phyloP scores from a whole-genome alignment of 225 moss, liverwort and hornwort genomes.

The Polytrichum formosum region DNA sequence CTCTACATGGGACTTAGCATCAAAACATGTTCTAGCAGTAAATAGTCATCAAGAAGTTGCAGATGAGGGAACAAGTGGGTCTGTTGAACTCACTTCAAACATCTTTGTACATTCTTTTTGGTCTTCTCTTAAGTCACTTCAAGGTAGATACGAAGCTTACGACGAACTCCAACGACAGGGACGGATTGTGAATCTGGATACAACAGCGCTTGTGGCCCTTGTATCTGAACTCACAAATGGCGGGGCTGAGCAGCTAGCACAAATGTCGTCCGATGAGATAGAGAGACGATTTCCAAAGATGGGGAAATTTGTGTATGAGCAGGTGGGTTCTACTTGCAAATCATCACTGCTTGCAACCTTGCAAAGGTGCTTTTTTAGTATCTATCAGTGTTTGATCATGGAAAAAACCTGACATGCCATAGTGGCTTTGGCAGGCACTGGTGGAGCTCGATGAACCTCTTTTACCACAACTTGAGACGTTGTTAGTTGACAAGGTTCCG shows the following conservation, averaged over 20 bases:
- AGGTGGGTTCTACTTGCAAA: slow-evolving; percentile 38
- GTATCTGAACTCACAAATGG: slow-evolving; percentile 87
- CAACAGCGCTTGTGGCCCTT: slow-evolving; percentile 79
- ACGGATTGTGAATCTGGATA: slow-evolving; percentile 78
- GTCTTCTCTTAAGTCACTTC: slow-evolving; percentile 27
- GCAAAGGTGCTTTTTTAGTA: not conserved
- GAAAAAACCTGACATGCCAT: not conserved
- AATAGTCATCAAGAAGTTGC: slow-evolving; percentile 9
- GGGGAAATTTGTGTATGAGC: slow-evolving; percentile 73
- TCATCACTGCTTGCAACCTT: not conserved
- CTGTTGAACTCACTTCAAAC: not conserved
- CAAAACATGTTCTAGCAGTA: slow-evolving; percentile 13
- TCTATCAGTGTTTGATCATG: not conserved
- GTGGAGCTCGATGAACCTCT: slow-evolving; percentile 64
- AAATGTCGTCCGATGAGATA: slow-evolving; percentile 47
- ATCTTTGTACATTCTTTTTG: slow-evolving; percentile 29
- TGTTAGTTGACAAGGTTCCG: slow-evolving; percentile 40
- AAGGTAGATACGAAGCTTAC: slow-evolving; percentile 25
- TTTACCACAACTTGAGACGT: slow-evolving; percentile 48
- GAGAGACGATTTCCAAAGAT: slow-evolving; percentile 67
- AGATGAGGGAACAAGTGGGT: not conserved
- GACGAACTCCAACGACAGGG: slow-evolving; percentile 25
- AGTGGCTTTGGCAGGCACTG: slow-evolving; percentile 49
- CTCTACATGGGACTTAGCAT: slow-evolving; percentile 12
- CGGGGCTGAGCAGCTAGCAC: slow-evolving; percentile 41